Evolutionary conservation across 2,329 filamentous ascomycete genomes (phyloP), one percentile per base, ranked within the genome.

Genomic region (Sclerotinia subarctica): DNA sequence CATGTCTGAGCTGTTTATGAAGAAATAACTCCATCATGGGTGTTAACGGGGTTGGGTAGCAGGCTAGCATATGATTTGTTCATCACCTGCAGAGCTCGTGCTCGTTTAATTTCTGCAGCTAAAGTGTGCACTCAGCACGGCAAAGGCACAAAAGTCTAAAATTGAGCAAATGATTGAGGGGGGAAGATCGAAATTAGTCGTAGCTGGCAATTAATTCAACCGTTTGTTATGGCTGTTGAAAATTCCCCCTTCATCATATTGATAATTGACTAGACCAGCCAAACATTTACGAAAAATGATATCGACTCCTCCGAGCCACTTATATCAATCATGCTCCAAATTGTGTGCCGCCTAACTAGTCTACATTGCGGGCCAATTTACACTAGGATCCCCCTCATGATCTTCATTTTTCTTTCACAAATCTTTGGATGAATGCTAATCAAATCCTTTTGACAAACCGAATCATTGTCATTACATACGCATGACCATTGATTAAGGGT

Each of bases 1-100:
- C 65, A 67, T 67, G 47, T 54, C 65, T 67, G 65, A 67, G 56
- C 65, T 62, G 65, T 67, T 32, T 15, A 53, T 67, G 65, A 62
- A 47, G 35, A 63, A 63, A 38, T n/a, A n/a, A 46, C 10, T 35
- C 32, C 32, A 35, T 35, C 32, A 35, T 35, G 32, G 46, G 35
- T 38, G 35, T 51, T 51, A n/a, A 62, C 35, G 46, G 47, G 29
- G 32, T 24, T 62, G 46, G 46, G 59, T 62, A 26, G 29, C 59
- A 26, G n/a, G 32, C 46, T 62, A 62, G n/a, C 10, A 51, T 26
- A 38, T 49, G n/a, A 51, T 52, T 51, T 29, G 59, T 26, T 38
- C 11, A 17, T 51, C 49, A 5, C 46, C 46, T 32, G 46, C 59
- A 63, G 11, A 51, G 29, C 32, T 21, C 29, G 32, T 51, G 8